Base-by-base conservation (phyloP, 2,329 filamentous ascomycete genomes). In the Penicillium sp. region DNA sequence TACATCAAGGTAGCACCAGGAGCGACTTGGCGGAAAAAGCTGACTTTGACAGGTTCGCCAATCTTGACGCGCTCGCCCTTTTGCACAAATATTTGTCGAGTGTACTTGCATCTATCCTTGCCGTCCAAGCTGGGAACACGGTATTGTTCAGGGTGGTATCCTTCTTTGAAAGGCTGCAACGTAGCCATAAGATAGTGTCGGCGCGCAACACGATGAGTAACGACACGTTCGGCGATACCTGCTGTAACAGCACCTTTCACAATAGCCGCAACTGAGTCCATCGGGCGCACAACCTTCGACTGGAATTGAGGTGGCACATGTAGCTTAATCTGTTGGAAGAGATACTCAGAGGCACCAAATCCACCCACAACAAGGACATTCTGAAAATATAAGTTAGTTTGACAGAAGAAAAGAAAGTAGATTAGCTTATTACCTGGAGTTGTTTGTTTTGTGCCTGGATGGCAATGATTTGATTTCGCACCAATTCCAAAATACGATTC, bases 11-110 rank as follows among this genome's bases (percentile, higher is more conserved):
- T 97, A 33, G 94, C 94, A 50, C 94, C 94, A 0, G 94, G 94
- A 5, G 94, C 94, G 55, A 99, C 94, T 74, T 97, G 94, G 74
- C 94, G 83, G 86, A 99, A 97, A 77, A 97, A 97, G 9, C 90
- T 96, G 46, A 97, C 94, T 81, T 97, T 97, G 77, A 97, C 93
- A 1, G 94, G 93, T 77, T 99, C 94, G 66, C 94, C 94, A 73
- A 96, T 97, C 86, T 97, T 97, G 76, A 99, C 92, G 74, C 95
- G 89, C 74, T 99, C 94, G 16, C 94, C 94, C 79, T 97, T 97
- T 69, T 97, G 94, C 62, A 99, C 93, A 66, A 97, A 99, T 56
- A 99, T 97, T 71, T 99, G 94, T 54, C 94, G 82, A 1, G 94
- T 97, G 72, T 97, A 97, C 78, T 97, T 97, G 87, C 94, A 99